Conservation (phyloP, 352 stramenopile genomes). For the Globisporangium nodosum region DNA sequence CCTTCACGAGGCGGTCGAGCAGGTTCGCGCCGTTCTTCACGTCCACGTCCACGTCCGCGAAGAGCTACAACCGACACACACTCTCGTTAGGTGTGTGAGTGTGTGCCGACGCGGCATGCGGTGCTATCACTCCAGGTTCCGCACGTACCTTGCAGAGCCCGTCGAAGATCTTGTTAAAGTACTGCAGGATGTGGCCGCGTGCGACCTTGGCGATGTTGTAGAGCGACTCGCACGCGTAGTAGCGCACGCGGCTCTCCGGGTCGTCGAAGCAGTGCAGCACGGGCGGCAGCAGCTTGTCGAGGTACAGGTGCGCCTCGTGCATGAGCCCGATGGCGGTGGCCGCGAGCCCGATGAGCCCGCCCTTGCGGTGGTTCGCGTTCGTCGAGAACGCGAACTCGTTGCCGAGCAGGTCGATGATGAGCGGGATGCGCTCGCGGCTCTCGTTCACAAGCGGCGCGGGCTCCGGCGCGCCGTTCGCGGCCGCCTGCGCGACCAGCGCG, state of each 20-base stretch:
- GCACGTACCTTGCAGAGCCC: conserved; percentile 71
- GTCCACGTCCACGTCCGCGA: conserved; percentile 98
- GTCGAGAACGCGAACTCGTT: conserved; percentile 98
- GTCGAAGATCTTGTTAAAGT: conserved; percentile 99
- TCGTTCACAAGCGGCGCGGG: conserved; percentile 29
- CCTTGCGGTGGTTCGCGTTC: conserved; percentile 99
- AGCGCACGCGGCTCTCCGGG: conserved; percentile 95
- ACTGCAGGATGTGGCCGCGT: conserved; percentile 91
- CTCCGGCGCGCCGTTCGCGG: conserved; percentile 14
- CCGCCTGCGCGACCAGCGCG: conserved; percentile 33
- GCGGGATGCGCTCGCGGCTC: conserved; percentile 82
- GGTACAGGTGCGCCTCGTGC: conserved; percentile 86
- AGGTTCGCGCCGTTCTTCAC: conserved; percentile 97
- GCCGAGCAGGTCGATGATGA: conserved; percentile 95
- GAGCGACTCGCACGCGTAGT: conserved; percentile 99
- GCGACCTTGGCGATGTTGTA: conserved; percentile 99
- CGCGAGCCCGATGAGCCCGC: conserved; percentile 97
- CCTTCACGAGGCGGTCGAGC: conserved; percentile 93
- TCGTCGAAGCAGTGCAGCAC: conserved; percentile 99
- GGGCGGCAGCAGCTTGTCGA: conserved; percentile 94
- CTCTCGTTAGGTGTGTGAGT: no score
- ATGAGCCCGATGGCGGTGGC: conserved; percentile 97
- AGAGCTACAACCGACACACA: conserved; percentile 82
- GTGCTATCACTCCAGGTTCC: no score
- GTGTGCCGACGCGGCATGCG: no score